A percentile compares a stretch with the other conserved stretches of the same genome.
Conservation (phyloP, 345 rosid genomes). For the Corchorus olitorius region DNA sequence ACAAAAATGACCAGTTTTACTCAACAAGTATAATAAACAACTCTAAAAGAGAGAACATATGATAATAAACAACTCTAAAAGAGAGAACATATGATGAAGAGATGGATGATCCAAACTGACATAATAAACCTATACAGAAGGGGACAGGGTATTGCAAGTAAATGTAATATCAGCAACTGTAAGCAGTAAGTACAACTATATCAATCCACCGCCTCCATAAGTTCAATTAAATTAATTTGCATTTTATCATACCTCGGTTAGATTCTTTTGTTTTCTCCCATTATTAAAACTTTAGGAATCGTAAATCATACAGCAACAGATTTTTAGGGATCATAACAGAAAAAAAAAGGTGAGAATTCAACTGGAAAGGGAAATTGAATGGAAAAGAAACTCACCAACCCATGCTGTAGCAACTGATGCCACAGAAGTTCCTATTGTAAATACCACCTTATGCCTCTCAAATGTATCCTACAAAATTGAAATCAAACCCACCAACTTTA, state of each 20-base stretch:
- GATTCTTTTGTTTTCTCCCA: not conserved
- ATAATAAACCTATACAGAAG: not conserved
- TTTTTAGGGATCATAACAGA: not conserved
- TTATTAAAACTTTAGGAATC: not conserved
- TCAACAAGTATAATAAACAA: not conserved
- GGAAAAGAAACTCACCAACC: constrained; percentile 55
- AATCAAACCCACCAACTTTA: constrained; percentile 13
- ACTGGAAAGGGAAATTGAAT: not conserved
- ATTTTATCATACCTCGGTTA: not conserved
- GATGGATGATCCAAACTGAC: not conserved
- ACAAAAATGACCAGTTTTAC: not conserved
- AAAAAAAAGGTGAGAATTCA: not conserved
- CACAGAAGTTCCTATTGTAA: constrained; percentile 85
- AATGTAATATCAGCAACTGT: not conserved
- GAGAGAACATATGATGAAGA: not conserved
- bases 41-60: too few relatives aligned
- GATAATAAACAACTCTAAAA: too few relatives aligned
- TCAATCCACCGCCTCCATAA: not conserved
- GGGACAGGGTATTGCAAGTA: not conserved
- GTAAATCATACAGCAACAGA: not conserved
- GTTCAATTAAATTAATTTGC: not conserved
- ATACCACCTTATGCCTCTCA: constrained; percentile 85
- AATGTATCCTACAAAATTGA: constrained; percentile 60
- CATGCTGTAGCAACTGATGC: constrained; percentile 96
- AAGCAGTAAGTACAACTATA: not conserved